Conservation (phyloP, 345 rosid species). For the Viola odorata region DNA sequence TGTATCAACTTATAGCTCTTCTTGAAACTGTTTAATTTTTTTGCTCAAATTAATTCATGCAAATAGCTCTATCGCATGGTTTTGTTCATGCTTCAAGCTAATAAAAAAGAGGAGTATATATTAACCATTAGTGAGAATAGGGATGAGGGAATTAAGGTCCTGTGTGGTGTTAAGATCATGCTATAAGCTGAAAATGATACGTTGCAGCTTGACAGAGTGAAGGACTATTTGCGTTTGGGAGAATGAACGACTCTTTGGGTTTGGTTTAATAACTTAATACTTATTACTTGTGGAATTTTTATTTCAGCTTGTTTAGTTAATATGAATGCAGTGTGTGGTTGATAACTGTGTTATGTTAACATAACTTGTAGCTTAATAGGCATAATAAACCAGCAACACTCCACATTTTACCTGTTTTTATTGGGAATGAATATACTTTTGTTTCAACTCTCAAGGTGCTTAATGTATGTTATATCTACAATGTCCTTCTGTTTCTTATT, state of each 20-base stretch:
- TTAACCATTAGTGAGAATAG: background rate
- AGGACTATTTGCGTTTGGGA: background rate
- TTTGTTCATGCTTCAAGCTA: background rate
- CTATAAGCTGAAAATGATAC: background rate
- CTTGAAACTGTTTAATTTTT: no score
- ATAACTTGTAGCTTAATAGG: background rate
- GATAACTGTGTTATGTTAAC: background rate
- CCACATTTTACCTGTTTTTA: no score
- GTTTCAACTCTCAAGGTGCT: background rate
- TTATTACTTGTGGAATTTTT: background rate
- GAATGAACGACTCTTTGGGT: background rate
- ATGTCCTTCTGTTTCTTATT: slow-evolving; percentile 4
- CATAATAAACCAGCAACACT: background rate
- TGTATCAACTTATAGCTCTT: no score
- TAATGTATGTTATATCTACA: background rate
- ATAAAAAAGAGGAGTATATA: background rate
- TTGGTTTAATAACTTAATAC: background rate
- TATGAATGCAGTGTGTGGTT: background rate
- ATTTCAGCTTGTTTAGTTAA: background rate
- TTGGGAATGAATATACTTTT: no score
- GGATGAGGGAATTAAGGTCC: background rate
- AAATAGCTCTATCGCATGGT: no score
- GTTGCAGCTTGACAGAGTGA: background rate
- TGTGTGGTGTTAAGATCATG: background rate
- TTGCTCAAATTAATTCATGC: no score